Evolutionary conservation across 1,284 basidiomycete species (phyloP), one percentile per base, ranked within the genome.

Genomic region (Leccinum subfulvum): DNA sequence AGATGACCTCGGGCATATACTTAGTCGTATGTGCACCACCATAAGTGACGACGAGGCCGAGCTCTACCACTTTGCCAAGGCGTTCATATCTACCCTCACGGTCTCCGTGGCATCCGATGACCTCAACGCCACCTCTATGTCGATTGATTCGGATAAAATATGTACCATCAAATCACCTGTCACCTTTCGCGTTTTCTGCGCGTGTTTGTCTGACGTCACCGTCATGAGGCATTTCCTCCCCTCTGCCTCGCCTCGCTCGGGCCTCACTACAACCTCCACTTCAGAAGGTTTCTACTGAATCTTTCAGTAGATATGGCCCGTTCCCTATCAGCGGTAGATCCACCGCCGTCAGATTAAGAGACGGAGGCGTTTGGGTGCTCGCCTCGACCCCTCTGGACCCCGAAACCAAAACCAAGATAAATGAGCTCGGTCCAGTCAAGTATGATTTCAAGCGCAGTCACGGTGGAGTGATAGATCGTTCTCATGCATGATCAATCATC

Each of bases 1-100:
- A 58, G 79, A 82, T 11, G 91, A 94, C 77, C 81, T 98, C 33
- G 91, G 91, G 0, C 84, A 90, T 57, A 82, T 97, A 39, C 82
- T 98, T 0, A 91, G 91, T 23, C 86, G 95, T 53, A 79, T 97
- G 14, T 93, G 93, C 3, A 93, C 90, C 68, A 95, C 93, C 4
- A 86, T 96, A 33, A 89, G 92, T 1, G 89, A 88, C 28, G 78
- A 88, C 4, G 89, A 91, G 57, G 75, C 76, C 61, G 82, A 86
- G 35, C 89, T 91, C 66, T 91, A 94, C 73, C 81, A 84, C 4
- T 97, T 97, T 78, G 90, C 92, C 30, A 84, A 86, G 9, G 95
- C 96, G 75, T 88, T 97, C 64, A 78, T 98, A 47, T 80, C 86
- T 47, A 96, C 94, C 0, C 82, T 98, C 59, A 86, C 84, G 16